These are phyloP conservation scores for Bassia scoparia DNA, from an alignment of 148 eudicot species.

Conservation along the genomic window DNA sequence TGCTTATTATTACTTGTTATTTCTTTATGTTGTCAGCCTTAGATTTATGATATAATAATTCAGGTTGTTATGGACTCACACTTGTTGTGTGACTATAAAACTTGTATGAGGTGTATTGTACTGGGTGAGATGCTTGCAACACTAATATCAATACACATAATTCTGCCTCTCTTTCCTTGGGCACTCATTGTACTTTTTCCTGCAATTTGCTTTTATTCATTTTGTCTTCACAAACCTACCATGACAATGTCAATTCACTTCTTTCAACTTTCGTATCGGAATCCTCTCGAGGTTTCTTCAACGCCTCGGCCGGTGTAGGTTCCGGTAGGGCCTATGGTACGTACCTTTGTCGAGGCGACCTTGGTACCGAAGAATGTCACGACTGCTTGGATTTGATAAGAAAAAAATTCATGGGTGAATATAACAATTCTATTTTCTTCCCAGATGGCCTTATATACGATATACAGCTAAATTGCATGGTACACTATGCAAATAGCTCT, in stretches of 20 bases:
- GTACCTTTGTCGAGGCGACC: conserved; percentile 25
- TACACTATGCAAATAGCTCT: conserved; percentile 24
- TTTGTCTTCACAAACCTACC: not conserved
- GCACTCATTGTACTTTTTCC: too few species aligned
- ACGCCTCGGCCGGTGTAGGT: not conserved
- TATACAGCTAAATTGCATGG: not conserved
- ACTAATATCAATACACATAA: too few species aligned
- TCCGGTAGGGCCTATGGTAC: conserved; percentile 7
- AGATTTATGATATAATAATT: too few species aligned
- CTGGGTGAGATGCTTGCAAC: too few species aligned
- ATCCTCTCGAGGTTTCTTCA: conserved; percentile 4
- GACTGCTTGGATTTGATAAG: not conserved
- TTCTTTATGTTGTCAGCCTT: too few species aligned
- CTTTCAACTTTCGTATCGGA: not conserved
- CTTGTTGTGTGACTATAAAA: too few species aligned
- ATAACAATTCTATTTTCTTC: too few species aligned
- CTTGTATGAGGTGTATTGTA: too few species aligned
- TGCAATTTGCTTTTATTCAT: too few species aligned
- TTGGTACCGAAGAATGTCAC: not conserved
- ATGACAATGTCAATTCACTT: not conserved
- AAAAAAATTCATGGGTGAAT: not conserved
- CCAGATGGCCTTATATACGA: not conserved
- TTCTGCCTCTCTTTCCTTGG: too few species aligned
- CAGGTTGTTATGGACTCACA: too few species aligned
- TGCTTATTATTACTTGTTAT: too few species aligned